phyloP scores from a whole-genome alignment of 331 rosid genomes.

The Telfairia occidentalis region DNA sequence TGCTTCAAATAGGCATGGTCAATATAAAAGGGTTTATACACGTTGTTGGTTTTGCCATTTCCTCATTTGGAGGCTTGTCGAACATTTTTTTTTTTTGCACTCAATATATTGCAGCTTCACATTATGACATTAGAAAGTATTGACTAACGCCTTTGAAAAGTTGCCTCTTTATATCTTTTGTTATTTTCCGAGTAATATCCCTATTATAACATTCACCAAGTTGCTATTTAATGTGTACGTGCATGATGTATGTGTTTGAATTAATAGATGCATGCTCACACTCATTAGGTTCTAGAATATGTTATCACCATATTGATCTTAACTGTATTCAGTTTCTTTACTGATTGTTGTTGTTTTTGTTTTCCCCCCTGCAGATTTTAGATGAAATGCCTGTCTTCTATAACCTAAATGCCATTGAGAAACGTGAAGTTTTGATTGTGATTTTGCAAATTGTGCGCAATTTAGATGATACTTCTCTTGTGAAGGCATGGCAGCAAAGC shows the following conservation, averaged over 20 bases:
- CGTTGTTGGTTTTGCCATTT: not conserved
- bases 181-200: not conserved
- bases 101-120: not conserved
- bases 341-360: slow-evolving; percentile 11
- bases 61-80: not conserved
- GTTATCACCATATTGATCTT: not conserved
- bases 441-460: slow-evolving; percentile 91
- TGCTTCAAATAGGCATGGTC: not conserved
- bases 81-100: not conserved
- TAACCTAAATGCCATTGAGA: slow-evolving; percentile 82
- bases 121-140: not conserved
- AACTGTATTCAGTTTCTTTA: not conserved
- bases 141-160: not conserved
- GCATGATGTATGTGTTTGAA: not conserved
- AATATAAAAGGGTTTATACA: not conserved
- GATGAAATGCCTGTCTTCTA: slow-evolving; percentile 99
- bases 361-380: slow-evolving; percentile 70
- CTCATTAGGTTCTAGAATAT: not conserved
- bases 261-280: not conserved
- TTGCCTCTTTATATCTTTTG: not conserved
- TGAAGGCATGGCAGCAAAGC: slow-evolving; percentile 96
- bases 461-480: slow-evolving; percentile 82
- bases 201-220: not conserved
- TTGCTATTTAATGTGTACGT: not conserved
- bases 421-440: slow-evolving; percentile 81